Base-by-base conservation (phyloP, 306 rosid genomes). In the Glycyrrhiza uralensis region DNA sequence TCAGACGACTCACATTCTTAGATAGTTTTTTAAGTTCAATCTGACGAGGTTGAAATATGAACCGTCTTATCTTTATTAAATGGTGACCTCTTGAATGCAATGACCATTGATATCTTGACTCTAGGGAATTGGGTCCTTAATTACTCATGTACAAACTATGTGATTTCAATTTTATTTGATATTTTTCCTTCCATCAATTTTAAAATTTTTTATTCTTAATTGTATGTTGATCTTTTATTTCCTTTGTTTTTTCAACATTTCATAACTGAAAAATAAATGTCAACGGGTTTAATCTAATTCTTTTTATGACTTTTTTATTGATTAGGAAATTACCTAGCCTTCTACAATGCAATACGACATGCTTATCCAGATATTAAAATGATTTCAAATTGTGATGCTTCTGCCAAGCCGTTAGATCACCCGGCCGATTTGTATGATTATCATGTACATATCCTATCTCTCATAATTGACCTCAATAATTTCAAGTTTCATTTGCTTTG, bases 331-430 rank as follows among this genome's bases (percentile, higher is more conserved):
- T 93, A 93, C 77, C 77, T 83, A 49, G 82, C 74, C 71, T 87
- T 93, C 85, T 71, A 81, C 75, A 15, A 42, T 56, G 96, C 92
- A 30, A 91, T 93, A 67, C 74, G 28, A 17, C 46, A 5, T 1
- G 83, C 62, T 64, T 91, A 91, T 80, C 96, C 94, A 1, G 92
- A 91, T 74, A 91, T 91, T 55, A 69, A 72, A 79, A 83, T 91
- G 0, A 86, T 93, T 56, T 84, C 97, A 49, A 93, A 91, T 76
- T 93, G 98, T n/a, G 98, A 93, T 61, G 97, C 83, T 42, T 84
- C 92, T 45, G 20, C 79, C 49, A 45, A 2, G 26, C 80, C 51
- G 9, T 86, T 93, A 83, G 84, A 86, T 79, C 98, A 93, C 65
- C 97, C 92, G 0, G 91, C 96, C 10, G 92, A 93, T 63, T 69